phyloP scores from a whole-genome alignment of 176 grass and related monocot genomes.

The Oryza punctata region DNA sequence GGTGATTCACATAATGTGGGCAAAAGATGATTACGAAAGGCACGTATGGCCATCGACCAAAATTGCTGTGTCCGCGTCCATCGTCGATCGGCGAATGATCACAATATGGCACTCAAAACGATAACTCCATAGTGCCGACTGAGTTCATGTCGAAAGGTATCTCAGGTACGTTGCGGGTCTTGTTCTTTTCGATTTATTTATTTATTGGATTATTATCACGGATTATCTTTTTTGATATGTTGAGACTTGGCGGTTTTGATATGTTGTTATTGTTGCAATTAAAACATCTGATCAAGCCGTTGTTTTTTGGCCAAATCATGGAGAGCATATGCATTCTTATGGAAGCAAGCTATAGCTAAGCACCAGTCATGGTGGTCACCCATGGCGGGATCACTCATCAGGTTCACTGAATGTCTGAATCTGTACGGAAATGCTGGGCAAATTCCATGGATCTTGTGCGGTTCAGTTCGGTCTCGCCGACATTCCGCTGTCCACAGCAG shows the following conservation, averaged over 20 bases:
- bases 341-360: neutral
- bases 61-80: too few relatives aligned
- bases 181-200: too few relatives aligned
- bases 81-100: too few relatives aligned
- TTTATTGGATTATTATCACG: too few relatives aligned
- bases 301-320: neutral
- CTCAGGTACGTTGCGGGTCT: too few relatives aligned
- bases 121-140: too few relatives aligned
- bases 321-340: constrained; percentile 12
- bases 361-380: constrained; percentile 20
- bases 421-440: neutral
- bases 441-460: constrained; percentile 21
- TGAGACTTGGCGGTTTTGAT: neutral
- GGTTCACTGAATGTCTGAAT: constrained; percentile 37
- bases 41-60: neutral
- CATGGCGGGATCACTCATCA: neutral
- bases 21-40: neutral
- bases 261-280: neutral
- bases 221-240: too few relatives aligned
- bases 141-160: too few relatives aligned
- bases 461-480: too few relatives aligned
- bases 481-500: neutral
- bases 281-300: neutral
- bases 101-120: too few relatives aligned
- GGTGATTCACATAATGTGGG: neutral